phyloP scores from a whole-genome alignment of 2,329 filamentous ascomycete species.

The Xylariales sp. region DNA sequence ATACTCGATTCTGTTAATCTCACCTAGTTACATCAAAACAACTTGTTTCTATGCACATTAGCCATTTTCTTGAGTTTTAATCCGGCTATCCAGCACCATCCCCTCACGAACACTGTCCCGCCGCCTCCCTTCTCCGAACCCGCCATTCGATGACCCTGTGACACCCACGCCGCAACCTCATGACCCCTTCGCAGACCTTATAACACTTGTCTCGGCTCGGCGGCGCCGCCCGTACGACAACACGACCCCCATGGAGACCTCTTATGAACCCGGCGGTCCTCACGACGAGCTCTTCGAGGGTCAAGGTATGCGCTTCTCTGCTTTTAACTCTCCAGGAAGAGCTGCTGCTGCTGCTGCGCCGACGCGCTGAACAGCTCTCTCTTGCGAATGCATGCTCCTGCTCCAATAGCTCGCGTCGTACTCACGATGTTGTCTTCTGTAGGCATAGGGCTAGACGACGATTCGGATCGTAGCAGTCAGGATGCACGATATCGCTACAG shows the following conservation, averaged over 20 bases:
- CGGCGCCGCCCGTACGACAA: conserved; percentile 8
- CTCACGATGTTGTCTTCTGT: conserved; percentile 3
- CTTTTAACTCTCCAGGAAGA: not conserved
- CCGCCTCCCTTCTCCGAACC: not conserved
- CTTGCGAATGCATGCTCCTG: conserved; percentile 3
- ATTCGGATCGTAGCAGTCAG: conserved; percentile 7
- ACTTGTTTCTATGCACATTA: too few relatives aligned
- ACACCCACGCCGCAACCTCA: conserved; percentile 3
- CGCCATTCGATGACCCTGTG: conserved; percentile 5
- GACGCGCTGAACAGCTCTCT: not conserved
- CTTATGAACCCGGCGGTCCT: conserved; percentile 11
- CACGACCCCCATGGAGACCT: conserved; percentile 11
- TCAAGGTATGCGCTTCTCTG: conserved; percentile 8
- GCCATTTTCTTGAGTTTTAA: too few relatives aligned
- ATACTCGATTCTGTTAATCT: too few relatives aligned
- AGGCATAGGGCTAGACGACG: conserved; percentile 8
- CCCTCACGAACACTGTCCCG: not conserved
- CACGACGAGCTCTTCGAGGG: conserved; percentile 9
- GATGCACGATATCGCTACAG: conserved; percentile 4
- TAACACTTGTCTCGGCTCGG: conserved; percentile 8
- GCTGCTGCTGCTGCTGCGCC: conserved; percentile 3
- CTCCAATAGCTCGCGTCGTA: not conserved
- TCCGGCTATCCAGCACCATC: not conserved
- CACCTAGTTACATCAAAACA: too few relatives aligned
- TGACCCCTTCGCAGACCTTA: not conserved